These are phyloP conservation scores for Cyberlindnera meyerae DNA, from an alignment of 805 yeast genomes.

Conservation along the genomic window DNA sequence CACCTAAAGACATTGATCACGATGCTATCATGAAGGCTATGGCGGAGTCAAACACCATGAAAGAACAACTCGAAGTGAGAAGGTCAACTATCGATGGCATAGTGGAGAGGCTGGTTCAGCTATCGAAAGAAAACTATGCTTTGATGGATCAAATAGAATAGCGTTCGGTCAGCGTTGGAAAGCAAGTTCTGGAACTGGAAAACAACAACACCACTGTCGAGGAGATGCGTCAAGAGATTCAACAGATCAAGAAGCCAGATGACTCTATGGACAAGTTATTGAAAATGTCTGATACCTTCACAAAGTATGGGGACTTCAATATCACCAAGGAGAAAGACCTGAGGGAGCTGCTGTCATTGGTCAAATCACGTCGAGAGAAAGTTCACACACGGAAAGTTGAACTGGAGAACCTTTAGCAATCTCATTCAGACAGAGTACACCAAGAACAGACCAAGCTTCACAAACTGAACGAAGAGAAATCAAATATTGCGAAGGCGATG, in stretches of 20 bases:
- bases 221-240: background rate
- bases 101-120: background rate
- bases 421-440: slow-evolving; percentile 1
- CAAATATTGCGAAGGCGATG: slow-evolving; percentile 1
- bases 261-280: too few species aligned
- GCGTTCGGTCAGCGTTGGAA: background rate
- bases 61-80: slow-evolving; percentile 2
- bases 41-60: slow-evolving; percentile 21
- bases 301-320: background rate
- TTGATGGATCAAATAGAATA: background rate
- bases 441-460: slow-evolving; percentile 1
- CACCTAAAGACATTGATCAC: slow-evolving; percentile 27
- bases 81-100: slow-evolving; percentile 1
- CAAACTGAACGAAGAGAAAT: slow-evolving; percentile 1
- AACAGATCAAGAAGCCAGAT: too few species aligned
- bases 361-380: background rate
- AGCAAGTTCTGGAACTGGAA: background rate
- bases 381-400: background rate
- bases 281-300: too few species aligned
- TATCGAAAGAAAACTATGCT: background rate
- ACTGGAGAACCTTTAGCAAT: background rate
- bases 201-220: background rate
- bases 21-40: slow-evolving; percentile 31
- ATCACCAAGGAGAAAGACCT: background rate
- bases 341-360: background rate